A percentile compares a stretch with the other conserved stretches of the same genome.
Conservation (phyloP, 176 grass and related monocot species). For the Oryza glumipatula region DNA sequence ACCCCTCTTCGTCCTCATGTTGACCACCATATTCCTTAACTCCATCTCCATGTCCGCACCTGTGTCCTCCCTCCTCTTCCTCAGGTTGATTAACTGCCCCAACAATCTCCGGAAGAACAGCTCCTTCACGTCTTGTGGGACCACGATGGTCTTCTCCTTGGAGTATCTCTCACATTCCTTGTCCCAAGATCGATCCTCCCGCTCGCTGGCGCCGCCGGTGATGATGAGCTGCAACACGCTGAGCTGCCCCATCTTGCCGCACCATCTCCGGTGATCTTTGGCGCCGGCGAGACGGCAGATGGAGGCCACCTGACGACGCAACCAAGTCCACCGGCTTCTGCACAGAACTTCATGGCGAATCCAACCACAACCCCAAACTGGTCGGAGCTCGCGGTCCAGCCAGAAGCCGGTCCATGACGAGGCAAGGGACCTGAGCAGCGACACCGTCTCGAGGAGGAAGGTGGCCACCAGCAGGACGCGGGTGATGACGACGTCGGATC, state of each 20-base stretch:
- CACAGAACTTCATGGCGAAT: background rate
- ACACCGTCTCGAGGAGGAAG: constrained; percentile 17
- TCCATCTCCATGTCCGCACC: background rate
- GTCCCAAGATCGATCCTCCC: background rate
- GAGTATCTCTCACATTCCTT: background rate
- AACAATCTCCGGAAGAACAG: background rate
- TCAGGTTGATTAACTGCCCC: background rate
- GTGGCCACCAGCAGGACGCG: constrained; percentile 38
- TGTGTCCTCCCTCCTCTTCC: too few relatives aligned
- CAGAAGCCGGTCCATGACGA: background rate
- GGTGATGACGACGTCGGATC: constrained; percentile 47
- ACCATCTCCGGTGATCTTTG: background rate
- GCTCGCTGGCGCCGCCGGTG: too few relatives aligned
- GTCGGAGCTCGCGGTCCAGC: background rate
- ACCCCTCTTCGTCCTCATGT: background rate
- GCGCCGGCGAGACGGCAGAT: background rate
- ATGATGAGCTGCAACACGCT: background rate
- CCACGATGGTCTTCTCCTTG: background rate
- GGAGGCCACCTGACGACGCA: background rate
- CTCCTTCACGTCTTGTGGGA: background rate
- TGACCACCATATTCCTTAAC: background rate
- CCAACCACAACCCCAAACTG: background rate
- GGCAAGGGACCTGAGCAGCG: constrained; percentile 7
- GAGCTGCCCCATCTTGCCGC: background rate
- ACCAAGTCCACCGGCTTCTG: background rate